These are phyloP conservation scores for Isabelozyma rhagii DNA, from an alignment of 805 yeast genomes.

Conservation along the genomic window DNA sequence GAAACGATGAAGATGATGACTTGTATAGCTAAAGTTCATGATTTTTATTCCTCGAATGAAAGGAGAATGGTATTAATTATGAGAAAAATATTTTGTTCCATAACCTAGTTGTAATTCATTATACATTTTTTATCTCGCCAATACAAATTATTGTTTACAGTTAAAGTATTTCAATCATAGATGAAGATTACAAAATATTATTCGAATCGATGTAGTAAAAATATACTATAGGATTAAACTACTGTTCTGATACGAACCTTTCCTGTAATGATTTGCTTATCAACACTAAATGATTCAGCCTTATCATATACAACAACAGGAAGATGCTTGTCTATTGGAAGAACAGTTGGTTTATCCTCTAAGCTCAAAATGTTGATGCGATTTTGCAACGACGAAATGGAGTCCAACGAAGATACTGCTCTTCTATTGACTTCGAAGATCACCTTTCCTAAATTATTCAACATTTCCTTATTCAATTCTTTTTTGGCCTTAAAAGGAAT, in stretches of 20 bases:
- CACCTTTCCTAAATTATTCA: constrained; percentile 24
- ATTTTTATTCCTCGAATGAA: not conserved
- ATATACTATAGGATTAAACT: not conserved
- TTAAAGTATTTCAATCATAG: too few species aligned
- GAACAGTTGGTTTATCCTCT: not conserved
- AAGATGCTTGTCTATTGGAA: not conserved
- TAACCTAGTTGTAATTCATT: not conserved
- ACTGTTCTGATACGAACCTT: not conserved
- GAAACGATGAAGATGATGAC: constrained; percentile 57
- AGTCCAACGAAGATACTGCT: constrained; percentile 9
- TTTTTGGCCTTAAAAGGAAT: constrained; percentile 32
- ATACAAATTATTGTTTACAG: not conserved
- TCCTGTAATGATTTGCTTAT: not conserved
- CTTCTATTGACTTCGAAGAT: constrained; percentile 24
- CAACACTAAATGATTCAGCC: not conserved
- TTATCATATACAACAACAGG: not conserved
- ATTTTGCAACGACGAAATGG: constrained; percentile 9
- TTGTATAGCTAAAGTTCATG: constrained; percentile 46
- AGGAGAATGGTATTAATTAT: too few species aligned
- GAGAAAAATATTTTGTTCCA: not conserved
- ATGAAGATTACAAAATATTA: too few species aligned
- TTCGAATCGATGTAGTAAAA: not conserved
- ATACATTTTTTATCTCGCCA: not conserved
- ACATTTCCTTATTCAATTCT: constrained; percentile 7
- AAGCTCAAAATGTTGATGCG: not conserved